Evolutionary conservation across 1,284 basidiomycete species (phyloP).

Genomic region (Ganoderma lucidum): DNA sequence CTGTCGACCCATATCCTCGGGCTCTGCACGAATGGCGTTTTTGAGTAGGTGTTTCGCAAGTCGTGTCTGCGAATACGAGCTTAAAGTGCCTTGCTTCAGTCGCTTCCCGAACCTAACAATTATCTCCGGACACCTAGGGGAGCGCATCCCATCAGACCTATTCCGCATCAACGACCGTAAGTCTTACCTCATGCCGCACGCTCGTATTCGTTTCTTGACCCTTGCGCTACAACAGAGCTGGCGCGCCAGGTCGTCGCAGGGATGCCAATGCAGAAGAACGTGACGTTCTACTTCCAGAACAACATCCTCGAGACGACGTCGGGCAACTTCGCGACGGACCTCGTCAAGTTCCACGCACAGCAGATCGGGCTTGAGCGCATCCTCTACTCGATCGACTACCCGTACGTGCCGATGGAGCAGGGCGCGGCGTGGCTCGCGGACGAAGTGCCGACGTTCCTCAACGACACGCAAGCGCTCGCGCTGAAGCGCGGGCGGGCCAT

Average conservation of each 20-base stretch:
- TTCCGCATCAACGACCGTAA: slow-evolving; percentile 9
- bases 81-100: not conserved
- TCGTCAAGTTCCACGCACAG: slow-evolving; percentile 8
- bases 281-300: slow-evolving; percentile 48
- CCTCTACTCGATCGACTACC: slow-evolving; percentile 10
- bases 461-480: slow-evolving; percentile 12
- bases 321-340: slow-evolving; percentile 47
- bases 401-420: slow-evolving; percentile 8
- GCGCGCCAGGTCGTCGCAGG: slow-evolving; percentile 35
- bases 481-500: slow-evolving; percentile 23
- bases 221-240: not conserved
- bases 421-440: slow-evolving; percentile 7
- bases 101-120: slow-evolving; percentile 4
- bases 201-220: not conserved
- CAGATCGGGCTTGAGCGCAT: slow-evolving; percentile 11
- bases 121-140: slow-evolving; percentile 3
- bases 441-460: slow-evolving; percentile 13
- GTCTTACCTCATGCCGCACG: not conserved
- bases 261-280: slow-evolving; percentile 51
- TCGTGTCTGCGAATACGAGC: not conserved
- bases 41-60: not conserved
- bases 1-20: slow-evolving; percentile 9
- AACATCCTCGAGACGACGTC: slow-evolving; percentile 54
- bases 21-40: slow-evolving; percentile 9
- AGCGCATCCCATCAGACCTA: slow-evolving; percentile 9